Conservation (phyloP, 2,329 filamentous ascomycete species). For the Cercospora zeina region DNA sequence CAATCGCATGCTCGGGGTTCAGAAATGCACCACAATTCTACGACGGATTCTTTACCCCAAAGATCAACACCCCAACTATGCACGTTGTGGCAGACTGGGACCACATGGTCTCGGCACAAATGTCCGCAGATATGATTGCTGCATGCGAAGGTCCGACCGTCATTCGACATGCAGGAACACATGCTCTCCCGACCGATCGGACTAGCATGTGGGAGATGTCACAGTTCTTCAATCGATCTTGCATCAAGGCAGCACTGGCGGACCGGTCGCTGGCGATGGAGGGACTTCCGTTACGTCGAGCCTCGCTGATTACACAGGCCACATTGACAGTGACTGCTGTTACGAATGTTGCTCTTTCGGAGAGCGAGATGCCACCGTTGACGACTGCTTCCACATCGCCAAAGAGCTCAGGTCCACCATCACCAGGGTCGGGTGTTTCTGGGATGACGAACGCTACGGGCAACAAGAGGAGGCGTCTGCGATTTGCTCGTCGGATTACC, state of each 20-base stretch:
- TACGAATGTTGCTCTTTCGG: slow-evolving; percentile 9
- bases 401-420: slow-evolving; percentile 10
- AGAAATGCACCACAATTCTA: slow-evolving; percentile 26
- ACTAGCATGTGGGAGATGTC: slow-evolving; percentile 23
- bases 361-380: slow-evolving; percentile 8
- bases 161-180: slow-evolving; percentile 24
- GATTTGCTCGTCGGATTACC: slow-evolving; percentile 20
- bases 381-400: slow-evolving; percentile 8
- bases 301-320: slow-evolving; percentile 7
- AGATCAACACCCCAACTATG: slow-evolving; percentile 24
- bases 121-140: slow-evolving; percentile 18
- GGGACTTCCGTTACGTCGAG: background rate
- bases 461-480: slow-evolving; percentile 9
- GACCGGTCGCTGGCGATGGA: slow-evolving; percentile 4
- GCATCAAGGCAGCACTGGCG: slow-evolving; percentile 8
- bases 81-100: slow-evolving; percentile 27
- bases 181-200: slow-evolving; percentile 23
- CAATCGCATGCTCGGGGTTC: slow-evolving; percentile 27
- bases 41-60: slow-evolving; percentile 27
- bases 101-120: slow-evolving; percentile 26
- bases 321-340: slow-evolving; percentile 16
- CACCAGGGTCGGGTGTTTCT: slow-evolving; percentile 8
- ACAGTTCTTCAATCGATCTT: slow-evolving; percentile 21
- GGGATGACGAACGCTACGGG: background rate
- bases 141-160: slow-evolving; percentile 19